Base-by-base conservation (phyloP, 306 rosid species). In the Quercus robur region DNA sequence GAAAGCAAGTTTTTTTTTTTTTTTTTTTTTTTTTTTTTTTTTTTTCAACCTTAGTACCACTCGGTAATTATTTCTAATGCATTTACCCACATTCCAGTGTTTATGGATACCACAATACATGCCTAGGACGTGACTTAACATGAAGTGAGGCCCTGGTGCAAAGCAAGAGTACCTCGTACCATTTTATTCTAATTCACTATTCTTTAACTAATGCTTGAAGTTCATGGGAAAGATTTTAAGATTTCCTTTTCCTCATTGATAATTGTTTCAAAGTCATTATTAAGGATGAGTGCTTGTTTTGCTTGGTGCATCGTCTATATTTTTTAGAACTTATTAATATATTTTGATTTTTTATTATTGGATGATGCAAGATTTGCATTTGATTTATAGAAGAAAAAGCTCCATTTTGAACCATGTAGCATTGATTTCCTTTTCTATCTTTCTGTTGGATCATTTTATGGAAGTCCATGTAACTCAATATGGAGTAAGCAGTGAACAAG, bases 121-220 rank as follows among this genome's bases (percentile, higher is more conserved):
- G 98, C 64, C 75, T 77, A 52, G 93, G 92, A 54, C 92, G 73
- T 56, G 75, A 31, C 80, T 90, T 82, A 61, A 61, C 85, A 86
- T 79, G 86, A 87, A 77, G 49, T 38, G 84, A 90, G 97, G 80
- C 96, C 97, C 46, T 93, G 97, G 98, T 95, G 98, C 88, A 93
- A 90, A 83, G 96, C 93, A 81, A 86, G 91, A 75, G 83, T 95
- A 31, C 98, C 99, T 2, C 62, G 64, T 91, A 95, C 88, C 89
- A 90, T 69, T 93, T 81, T 82, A 90, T 94, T 84, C 97, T 93
- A 86, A 89, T 91, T 82, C 94, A 83, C 86, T 95, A 95, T 72
- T 78, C 70, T 79, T 84, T 52, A 57, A 73, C 75, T 64, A 19
- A 67, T 1, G 25, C 51, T 33, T 33, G 72, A 8, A 17, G 23